Conservation (phyloP, 2,329 filamentous ascomycete genomes). For the Zymoseptoria tritici region DNA sequence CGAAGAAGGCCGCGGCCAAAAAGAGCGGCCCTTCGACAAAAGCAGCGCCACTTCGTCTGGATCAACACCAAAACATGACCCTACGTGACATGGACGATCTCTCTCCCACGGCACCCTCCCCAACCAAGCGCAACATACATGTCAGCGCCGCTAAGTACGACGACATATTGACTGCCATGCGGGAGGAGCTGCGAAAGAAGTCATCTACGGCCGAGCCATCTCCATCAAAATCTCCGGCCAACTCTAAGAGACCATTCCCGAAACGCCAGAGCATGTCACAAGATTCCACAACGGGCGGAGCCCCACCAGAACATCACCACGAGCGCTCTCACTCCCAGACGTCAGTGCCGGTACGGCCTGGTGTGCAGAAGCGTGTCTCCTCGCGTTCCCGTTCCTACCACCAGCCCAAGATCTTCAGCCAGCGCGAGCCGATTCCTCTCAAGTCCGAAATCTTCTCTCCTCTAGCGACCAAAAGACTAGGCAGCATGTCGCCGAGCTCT, state of each 20-base stretch:
- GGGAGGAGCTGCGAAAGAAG: slow-evolving; percentile 26
- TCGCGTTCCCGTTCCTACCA: slow-evolving; percentile 25
- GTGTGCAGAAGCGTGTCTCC: slow-evolving; percentile 19
- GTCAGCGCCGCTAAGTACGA: slow-evolving; percentile 23
- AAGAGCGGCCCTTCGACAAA: slow-evolving; percentile 3
- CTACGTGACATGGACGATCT: slow-evolving; percentile 18
- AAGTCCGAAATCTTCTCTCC: slow-evolving; percentile 31
- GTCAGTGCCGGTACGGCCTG: slow-evolving; percentile 22
- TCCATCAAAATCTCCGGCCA: slow-evolving; percentile 5
- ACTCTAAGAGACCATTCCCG: slow-evolving; percentile 6
- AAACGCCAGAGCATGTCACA: slow-evolving; percentile 11
- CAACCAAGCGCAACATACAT: slow-evolving; percentile 9
- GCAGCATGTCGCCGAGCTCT: slow-evolving; percentile 11
- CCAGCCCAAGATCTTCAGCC: slow-evolving; percentile 25
- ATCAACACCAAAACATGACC: slow-evolving; percentile 25
- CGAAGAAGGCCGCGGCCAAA: slow-evolving; percentile 9
- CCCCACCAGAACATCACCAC: slow-evolving; percentile 7
- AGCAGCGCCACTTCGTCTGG: slow-evolving; percentile 18
- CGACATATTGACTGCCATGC: slow-evolving; percentile 29
- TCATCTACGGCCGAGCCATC: neutral
- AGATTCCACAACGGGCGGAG: slow-evolving; percentile 11
- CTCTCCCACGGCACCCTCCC: slow-evolving; percentile 6
- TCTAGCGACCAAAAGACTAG: slow-evolving; percentile 21
- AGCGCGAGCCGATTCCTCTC: slow-evolving; percentile 24
- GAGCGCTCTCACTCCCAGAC: slow-evolving; percentile 21